Base-by-base conservation (phyloP, 2,329 filamentous ascomycete genomes). In the Teratosphaeria nubilosa region DNA sequence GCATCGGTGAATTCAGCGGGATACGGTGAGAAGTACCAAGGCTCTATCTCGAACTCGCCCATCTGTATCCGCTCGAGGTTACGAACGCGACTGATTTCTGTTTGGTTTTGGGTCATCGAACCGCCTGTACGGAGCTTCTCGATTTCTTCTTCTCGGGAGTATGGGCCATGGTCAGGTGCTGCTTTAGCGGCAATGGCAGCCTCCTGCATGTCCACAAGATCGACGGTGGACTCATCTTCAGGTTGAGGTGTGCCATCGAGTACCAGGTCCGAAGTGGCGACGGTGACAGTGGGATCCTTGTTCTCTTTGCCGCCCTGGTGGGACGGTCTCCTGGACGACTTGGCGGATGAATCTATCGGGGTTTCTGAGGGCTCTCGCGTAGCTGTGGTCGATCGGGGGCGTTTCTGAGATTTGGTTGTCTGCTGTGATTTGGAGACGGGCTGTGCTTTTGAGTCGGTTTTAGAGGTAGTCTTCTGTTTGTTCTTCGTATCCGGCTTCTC, bases 21-120 rank as follows among this genome's bases (percentile, higher is more conserved):
- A 68, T 99, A 99, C 0, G 94, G 94, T 5, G 91, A 96, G 76
- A 99, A 99, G 74, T 99, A 99, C 94, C 94, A 99, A 0, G 94
- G 94, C 71, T 95, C 95, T 51, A 99, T 83, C 68, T 96, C 90
- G 70, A 86, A 87, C 66, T 86, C 85, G 51, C 94, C 95, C 79
- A 99, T 97, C 71, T 97, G 92, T 3, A 99, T 86, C 65, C 88
- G 91, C 57, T 89, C 90, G 64, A 99, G 85, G 70, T 99, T 99
- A 68, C 94, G 87, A 57, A 99, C 95, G 56, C 95, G 87, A 25
- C 92, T 92, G 61, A 99, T 91, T 70, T 99, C 95, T 13, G 92
- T 91, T 58, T 95, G 94, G 64, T 97, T 97, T 71, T 99, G 95
- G 11, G 95, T 99, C 94, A 99, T 97, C 61, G 91, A 96, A 32